Base-by-base conservation (phyloP, 2,329 filamentous ascomycete genomes). In the Trichothecium roseum region DNA sequence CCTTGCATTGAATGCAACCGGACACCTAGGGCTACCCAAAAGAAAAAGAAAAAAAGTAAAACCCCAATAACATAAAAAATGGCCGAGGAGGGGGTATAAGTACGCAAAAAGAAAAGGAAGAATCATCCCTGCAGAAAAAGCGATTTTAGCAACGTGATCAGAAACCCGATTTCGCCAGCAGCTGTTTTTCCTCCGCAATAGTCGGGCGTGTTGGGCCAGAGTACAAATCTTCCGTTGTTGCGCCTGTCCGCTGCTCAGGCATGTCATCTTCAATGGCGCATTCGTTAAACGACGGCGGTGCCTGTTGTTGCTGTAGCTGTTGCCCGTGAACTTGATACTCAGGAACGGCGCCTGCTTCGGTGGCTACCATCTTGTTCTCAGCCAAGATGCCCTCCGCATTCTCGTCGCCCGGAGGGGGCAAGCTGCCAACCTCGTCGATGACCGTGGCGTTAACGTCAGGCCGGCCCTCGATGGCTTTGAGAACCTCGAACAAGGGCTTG, bases 401-500 rank as follows among this genome's bases (percentile, higher is more conserved):
- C 28, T 43, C 32, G 3, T 37, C 24, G 2, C 43, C 42, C 3
- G 48, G 43, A 5, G 50, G 27, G 13, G 48, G 45, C 16, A 40
- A 28, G 28, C 39, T 42, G 5, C 36, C 53, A 2, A 56, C 42
- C 31, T 48, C 48, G 14, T 53, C 44, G 17, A 57, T 46, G 1
- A 55, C 38, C 5, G 32, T 40, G 5, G 32, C 43, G 34, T 57
- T 44, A 27, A 52, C 46, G 28, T 48, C 42, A 1, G 41, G 27
- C 10, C 40, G 44, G 2, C 60, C 61, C 34, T 64, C 56, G 4
- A 62, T 49, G n/a, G 50, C 55, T 40, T 53, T 53, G 5, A 66
- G 47, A 1, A 62, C 55, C 39, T 63, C 60, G 12, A 56, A 52
- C 2, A 66, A 47, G 28, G 58, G 54, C 36, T 53, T 53, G 8